Base-by-base conservation (phyloP, 257 asterid species). In the Solanum appendiculatum region DNA sequence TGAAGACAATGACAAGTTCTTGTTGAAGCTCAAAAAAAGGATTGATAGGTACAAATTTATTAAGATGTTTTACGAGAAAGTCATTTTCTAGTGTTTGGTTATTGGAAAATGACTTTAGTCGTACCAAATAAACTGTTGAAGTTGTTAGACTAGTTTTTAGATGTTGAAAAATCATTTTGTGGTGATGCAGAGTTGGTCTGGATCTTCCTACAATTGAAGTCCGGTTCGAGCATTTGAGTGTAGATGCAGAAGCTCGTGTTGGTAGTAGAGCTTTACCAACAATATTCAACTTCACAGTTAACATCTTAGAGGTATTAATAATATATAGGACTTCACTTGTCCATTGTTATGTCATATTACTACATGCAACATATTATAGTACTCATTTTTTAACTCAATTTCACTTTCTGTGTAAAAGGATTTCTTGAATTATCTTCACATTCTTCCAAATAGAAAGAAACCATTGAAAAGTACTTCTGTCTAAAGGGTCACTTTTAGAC, bases 201-300 rank as follows among this genome's bases (percentile, higher is more conserved):
- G 93, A 92, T 86, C 86, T 96, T 88, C 98, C 99, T 5, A 93
- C 98, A 0, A 93, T 94, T 74, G 99, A 95, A 89, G 98, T 96
- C 64, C 91, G 98, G 42, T 95, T 93, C 16, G 98, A 96, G 91
- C 94, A 93, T 63, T 84, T 96, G 20, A 94, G 78, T 86, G 92
- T 96, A 31, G 99, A 95, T 80, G 98, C 97, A 84, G 94, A 96
- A 63, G 98, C 98, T 34, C 89, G 92, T 74, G 97, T 91, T 34
- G 98, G 98, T 21, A 92, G 98, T 70, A 92, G 99, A 92, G 98
- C 98, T 72, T 60, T 95, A 86, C 99, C 99, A 56, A 92, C 99
- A 14, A 86, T 95, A 13, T 91, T 91, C 91, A 96, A 96, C 90
- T 95, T 93, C 83, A 73, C 86, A 48, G 91, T 91, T n/a, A 95